Evolutionary conservation across 768 basidiomycete genomes (phyloP).

Genomic region (Strobilomyces dryophilus): DNA sequence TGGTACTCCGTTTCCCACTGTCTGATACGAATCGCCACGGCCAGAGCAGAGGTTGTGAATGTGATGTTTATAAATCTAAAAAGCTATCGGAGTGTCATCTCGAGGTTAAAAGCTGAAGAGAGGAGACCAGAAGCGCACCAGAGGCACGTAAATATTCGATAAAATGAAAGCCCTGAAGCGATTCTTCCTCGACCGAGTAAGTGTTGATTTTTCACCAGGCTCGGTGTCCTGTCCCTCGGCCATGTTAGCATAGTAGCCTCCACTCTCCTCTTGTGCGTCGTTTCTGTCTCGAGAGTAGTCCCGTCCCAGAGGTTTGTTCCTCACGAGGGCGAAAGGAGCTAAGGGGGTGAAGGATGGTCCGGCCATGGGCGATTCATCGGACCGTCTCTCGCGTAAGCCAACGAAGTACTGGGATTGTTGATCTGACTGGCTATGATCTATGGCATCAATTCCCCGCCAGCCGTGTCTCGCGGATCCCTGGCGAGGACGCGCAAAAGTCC

Average conservation of each 20-base stretch:
- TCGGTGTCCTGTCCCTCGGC: slow-evolving; percentile 23
- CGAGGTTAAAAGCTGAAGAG: neutral
- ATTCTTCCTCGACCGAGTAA: slow-evolving; percentile 38
- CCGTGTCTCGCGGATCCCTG: slow-evolving; percentile 19
- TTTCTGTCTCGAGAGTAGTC: slow-evolving; percentile 49
- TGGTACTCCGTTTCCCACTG: slow-evolving; percentile 44
- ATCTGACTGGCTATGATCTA: slow-evolving; percentile 6
- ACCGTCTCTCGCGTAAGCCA: slow-evolving; percentile 14
- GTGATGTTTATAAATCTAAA: slow-evolving; percentile 83
- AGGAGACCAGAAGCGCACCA: slow-evolving; percentile 44
- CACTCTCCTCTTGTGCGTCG: slow-evolving; percentile 6
- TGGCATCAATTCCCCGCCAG: slow-evolving; percentile 1
- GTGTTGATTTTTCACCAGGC: slow-evolving; percentile 25
- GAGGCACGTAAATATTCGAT: slow-evolving; percentile 70
- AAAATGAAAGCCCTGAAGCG: slow-evolving; percentile 63
- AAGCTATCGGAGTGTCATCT: slow-evolving; percentile 43
- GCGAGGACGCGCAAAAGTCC: slow-evolving; percentile 65
- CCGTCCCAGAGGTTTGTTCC: slow-evolving; percentile 60
- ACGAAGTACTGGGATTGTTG: slow-evolving; percentile 13
- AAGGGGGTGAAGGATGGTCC: slow-evolving; percentile 26
- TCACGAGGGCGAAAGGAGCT: slow-evolving; percentile 47
- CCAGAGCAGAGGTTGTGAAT: slow-evolving; percentile 76
- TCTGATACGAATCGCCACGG: slow-evolving; percentile 73
- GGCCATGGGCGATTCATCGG: slow-evolving; percentile 18
- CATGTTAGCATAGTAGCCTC: slow-evolving; percentile 15